Evolutionary conservation across 1,284 basidiomycete species (phyloP), one percentile per base, ranked within the genome.

Genomic region (Malassezia dermatis): DNA sequence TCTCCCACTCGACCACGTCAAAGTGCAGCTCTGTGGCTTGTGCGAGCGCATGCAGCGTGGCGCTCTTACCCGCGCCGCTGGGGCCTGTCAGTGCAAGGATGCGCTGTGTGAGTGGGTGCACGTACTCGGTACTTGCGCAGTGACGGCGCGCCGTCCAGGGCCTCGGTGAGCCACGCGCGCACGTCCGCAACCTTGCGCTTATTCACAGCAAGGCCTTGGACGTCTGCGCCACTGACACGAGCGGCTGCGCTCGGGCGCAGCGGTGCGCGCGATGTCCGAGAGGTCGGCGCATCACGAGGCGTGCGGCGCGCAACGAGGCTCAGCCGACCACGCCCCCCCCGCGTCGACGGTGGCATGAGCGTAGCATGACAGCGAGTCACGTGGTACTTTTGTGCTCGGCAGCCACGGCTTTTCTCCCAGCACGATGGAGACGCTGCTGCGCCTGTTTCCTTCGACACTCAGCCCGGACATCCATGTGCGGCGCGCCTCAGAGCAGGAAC

Each of bases 21-120:
- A 88, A 82, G 2, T 80, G 82, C 57, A 94, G 77, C 64, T 93
- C 86, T 21, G 78, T 75, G 8, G 21, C 4, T 4, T 45, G 12
- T 0, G 88, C 80, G 7, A 98, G 77, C 0, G 90, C 80, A 11
- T 81, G 81, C 0, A 96, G 64, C 0, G 88, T 88, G 0, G 89
- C 81, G 0, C 91, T 93, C 78, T 98, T 98, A 0, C 83, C 93
- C 0, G 84, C 82, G 0, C 93, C 94, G 8, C 90, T 85, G 0
- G 89, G 88, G 1, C 94, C 93, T 1, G 86, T 87, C 8, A 98
- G 77, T 0, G 83, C 82, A 2, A 96, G 80, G 21, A 98, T 82
- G 34, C 88, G 81, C 59, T 59, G 41, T 10, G 35, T 42, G 7
- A 42, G 37, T 17, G 10, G 13, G 35, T 4, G 11, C 8, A 51